Conservation (phyloP, 805 yeast species). For the Brettanomyces sp. region DNA sequence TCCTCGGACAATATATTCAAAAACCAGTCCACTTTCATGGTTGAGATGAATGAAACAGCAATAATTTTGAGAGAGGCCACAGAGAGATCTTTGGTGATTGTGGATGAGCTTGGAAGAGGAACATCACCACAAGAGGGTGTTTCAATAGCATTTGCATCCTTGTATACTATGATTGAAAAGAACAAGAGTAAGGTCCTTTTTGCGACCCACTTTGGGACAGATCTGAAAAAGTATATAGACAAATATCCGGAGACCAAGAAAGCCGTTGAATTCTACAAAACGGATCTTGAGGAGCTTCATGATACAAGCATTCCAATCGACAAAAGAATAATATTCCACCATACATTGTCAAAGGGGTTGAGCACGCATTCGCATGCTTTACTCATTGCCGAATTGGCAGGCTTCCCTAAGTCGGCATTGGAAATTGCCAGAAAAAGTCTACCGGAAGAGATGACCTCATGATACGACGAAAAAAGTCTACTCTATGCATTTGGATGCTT, state of each 20-base stretch:
- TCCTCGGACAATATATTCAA: constrained; percentile 75
- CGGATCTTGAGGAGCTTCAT: constrained; percentile 14
- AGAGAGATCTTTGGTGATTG: constrained; percentile 55
- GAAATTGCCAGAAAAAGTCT: constrained; percentile 32
- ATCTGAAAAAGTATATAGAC: constrained; percentile 33
- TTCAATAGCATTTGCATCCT: constrained; percentile 73
- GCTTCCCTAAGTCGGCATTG: constrained; percentile 59
- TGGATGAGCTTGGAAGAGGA: constrained; percentile 88
- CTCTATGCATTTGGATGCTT: neutral
- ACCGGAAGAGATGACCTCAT: neutral
- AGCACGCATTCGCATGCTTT: constrained; percentile 68
- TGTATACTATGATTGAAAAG: constrained; percentile 41
- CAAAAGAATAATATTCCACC: constrained; percentile 37
- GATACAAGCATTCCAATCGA: constrained; percentile 16
- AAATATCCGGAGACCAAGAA: constrained; percentile 18
- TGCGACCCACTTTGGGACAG: constrained; percentile 78
- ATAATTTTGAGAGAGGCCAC: constrained; percentile 60
- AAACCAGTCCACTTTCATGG: constrained; percentile 87
- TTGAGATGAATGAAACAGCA: constrained; percentile 82
- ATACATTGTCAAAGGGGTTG: constrained; percentile 56
- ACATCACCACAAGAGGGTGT: constrained; percentile 80
- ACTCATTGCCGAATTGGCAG: constrained; percentile 69
- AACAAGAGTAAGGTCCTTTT: constrained; percentile 70
- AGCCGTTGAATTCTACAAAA: constrained; percentile 18
- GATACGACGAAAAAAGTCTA: neutral